These are phyloP conservation scores for Pugionium dolabratum DNA, from an alignment of 345 rosid genomes.

Conservation along the genomic window DNA sequence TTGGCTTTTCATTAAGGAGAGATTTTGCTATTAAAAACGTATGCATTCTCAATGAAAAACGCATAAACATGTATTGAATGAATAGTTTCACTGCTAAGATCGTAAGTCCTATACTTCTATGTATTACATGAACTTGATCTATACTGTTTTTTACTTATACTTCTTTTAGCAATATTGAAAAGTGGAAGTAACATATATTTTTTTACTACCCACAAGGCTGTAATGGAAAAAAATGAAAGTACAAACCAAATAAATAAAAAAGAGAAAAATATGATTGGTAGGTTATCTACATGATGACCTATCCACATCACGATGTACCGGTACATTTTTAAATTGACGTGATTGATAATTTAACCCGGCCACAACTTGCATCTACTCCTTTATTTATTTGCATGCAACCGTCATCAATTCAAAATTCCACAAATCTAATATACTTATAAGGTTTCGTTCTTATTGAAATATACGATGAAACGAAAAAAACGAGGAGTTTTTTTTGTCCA, in stretches of 20 bases:
- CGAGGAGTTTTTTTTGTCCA: too few relatives aligned
- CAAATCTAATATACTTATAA: neutral
- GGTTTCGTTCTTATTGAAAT: neutral
- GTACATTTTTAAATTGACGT: slow-evolving; percentile 22
- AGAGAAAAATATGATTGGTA: slow-evolving; percentile 30
- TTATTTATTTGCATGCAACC: slow-evolving; percentile 9
- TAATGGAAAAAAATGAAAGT: neutral
- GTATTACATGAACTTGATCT: too few relatives aligned
- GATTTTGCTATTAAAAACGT: too few relatives aligned
- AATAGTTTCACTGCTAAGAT: too few relatives aligned
- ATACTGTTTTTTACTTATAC: too few relatives aligned
- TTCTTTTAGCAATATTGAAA: neutral
- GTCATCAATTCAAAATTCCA: slow-evolving; percentile 6
- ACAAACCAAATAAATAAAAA: slow-evolving; percentile 10
- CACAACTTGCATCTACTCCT: slow-evolving; percentile 23
- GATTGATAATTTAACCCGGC: slow-evolving; percentile 21
- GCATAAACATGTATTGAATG: too few relatives aligned
- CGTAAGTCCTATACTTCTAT: too few relatives aligned
- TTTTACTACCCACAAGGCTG: too few relatives aligned
- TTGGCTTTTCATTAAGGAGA: too few relatives aligned
- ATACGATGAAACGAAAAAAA: neutral
- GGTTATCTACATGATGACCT: slow-evolving; percentile 33
- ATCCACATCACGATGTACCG: slow-evolving; percentile 18
- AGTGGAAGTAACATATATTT: neutral
- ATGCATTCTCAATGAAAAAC: too few relatives aligned